Evolutionary conservation across 2,329 filamentous ascomycete species (phyloP).

Genomic region (Leptographium lundbergii): DNA sequence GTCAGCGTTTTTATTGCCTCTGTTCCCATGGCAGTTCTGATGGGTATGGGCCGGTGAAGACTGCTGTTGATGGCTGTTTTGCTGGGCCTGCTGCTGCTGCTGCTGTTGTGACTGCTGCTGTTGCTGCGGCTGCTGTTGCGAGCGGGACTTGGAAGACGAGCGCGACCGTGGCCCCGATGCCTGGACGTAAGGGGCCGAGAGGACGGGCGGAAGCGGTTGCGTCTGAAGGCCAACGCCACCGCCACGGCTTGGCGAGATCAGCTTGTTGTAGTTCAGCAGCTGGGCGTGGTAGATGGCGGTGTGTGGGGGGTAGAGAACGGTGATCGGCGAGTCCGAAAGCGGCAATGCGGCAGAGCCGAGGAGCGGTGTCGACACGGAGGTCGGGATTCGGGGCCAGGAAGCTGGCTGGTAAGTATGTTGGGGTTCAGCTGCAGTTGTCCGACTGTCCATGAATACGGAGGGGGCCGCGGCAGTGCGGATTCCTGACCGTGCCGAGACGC

Average conservation of each 20-base stretch:
- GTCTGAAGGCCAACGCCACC: constrained; percentile 42
- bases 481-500: neutral
- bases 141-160: constrained; percentile 47
- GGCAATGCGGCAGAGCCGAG: constrained; percentile 8
- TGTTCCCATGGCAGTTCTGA: constrained; percentile 51
- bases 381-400: constrained; percentile 25
- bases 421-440: constrained; percentile 34
- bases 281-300: constrained; percentile 48
- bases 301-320: constrained; percentile 46
- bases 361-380: constrained; percentile 14
- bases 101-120: constrained; percentile 10
- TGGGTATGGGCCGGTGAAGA: constrained; percentile 4
- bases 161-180: constrained; percentile 39
- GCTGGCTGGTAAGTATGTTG: constrained; percentile 31
- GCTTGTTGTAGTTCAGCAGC: constrained; percentile 52
- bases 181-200: constrained; percentile 44
- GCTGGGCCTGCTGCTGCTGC: constrained; percentile 27
- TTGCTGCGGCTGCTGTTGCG: constrained; percentile 28
- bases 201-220: constrained; percentile 39
- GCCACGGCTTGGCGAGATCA: constrained; percentile 43
- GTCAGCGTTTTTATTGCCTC: constrained; percentile 39
- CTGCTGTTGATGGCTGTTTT: constrained; percentile 2
- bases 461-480: constrained; percentile 5
- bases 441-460: constrained; percentile 35
- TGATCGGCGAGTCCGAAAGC: constrained; percentile 14